Evolutionary conservation across 441 rosid species (phyloP), one percentile per base, ranked within the genome.

Genomic region (Gossypium lobatum): DNA sequence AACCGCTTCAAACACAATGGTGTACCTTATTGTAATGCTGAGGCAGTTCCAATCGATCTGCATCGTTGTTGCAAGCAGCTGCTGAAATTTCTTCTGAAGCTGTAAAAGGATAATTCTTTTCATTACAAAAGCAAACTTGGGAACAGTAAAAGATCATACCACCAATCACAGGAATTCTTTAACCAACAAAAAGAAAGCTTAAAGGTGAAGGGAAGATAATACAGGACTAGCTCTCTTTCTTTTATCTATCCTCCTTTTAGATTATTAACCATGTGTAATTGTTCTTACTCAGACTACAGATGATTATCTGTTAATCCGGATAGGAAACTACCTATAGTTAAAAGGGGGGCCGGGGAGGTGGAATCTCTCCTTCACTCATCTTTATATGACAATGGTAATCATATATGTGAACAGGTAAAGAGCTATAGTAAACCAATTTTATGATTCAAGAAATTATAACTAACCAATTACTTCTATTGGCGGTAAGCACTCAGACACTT

Each of bases 21-120:
- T 55, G 20, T 82, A 89, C 99, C 83, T 85, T 81, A 79, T 96
- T 96, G 79, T 83, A 93, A 50, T 79, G 86, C 59, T 64, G 78
- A 23, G 85, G 85, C 83, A 96, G 39, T 69, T 86, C 88, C 75
- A 81, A 48, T 60, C 96, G 86, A 55, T 82, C 90, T 16, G 88
- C 81, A 73, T 93, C 81, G 77, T 84, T 75, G 76, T 88, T 93
- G 79, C 80, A 85, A 72, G 89, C 90, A 78, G 87, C 86, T 18
- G 77, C 76, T 16, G 73, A 69, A 57, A 92, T 79, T 77, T 96
- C 97, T 70, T 88, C 94, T 13, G 88, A 53, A 45, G 88, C 99
- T 96, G 86, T 81, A 83, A 28, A 31, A 64, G 46, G 64, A 79
- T 71, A 78, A 74, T 6, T 61, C 6, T 53, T 18, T 20, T 78